Evolutionary conservation across 2,329 filamentous ascomycete species (phyloP).

Genomic region (Coniochaeta hoffmannii): DNA sequence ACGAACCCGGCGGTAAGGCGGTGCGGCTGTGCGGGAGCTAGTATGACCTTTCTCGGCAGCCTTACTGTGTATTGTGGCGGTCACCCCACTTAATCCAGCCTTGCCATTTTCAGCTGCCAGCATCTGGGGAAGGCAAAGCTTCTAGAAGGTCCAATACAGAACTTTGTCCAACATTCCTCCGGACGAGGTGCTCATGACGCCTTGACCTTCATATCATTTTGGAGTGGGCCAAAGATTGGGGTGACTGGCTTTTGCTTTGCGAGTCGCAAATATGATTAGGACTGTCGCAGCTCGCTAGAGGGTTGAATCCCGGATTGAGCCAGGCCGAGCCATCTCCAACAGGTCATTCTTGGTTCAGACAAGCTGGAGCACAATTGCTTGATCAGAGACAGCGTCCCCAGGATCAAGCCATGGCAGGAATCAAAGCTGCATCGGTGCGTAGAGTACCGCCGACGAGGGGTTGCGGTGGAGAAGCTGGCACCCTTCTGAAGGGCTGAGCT

Average conservation of each 20-base stretch:
- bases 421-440: background rate
- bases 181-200: too few species aligned
- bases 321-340: too few species aligned
- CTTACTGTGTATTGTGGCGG: background rate
- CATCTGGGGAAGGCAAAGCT: background rate
- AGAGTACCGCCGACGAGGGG: background rate
- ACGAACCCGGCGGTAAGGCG: background rate
- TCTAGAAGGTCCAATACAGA: background rate
- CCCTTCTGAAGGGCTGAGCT: background rate
- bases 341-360: background rate
- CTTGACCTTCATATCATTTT: too few species aligned
- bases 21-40: conserved; percentile 1
- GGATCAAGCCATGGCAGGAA: background rate
- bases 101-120: background rate
- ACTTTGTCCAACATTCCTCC: too few species aligned
- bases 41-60: background rate
- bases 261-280: too few species aligned
- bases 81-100: background rate
- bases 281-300: too few species aligned
- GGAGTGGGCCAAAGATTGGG: too few species aligned
- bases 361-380: background rate
- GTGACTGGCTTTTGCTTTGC: too few species aligned
- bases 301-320: too few species aligned
- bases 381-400: background rate
- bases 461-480: background rate